A percentile compares a stretch with the other conserved stretches of the same genome.
Conservation (phyloP, 495 filamentous ascomycete genomes). For the Talaromyces stipitatus region DNA sequence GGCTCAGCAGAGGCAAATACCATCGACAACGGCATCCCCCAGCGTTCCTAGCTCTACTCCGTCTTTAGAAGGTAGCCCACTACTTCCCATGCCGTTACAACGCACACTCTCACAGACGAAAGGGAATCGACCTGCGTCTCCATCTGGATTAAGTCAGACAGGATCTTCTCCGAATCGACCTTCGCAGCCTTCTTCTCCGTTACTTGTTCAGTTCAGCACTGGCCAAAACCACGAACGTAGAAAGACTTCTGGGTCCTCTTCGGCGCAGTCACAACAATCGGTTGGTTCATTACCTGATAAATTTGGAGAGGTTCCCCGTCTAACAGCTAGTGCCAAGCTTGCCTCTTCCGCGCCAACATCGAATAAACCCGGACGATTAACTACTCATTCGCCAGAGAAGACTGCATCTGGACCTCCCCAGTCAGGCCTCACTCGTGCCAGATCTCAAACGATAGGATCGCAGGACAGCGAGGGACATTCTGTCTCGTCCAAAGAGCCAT, state of each 20-base stretch:
- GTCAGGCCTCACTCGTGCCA: conserved; percentile 52
- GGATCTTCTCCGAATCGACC: conserved; percentile 80
- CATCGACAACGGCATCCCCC: conserved; percentile 16
- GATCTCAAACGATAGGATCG: conserved; percentile 91
- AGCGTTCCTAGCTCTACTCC: conserved; percentile 47
- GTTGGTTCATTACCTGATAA: conserved; percentile 60
- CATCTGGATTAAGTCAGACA: conserved; percentile 66
- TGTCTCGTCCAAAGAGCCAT: conserved; percentile 50
- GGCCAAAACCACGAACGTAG: conserved; percentile 64
- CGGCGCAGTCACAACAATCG: conserved; percentile 73
- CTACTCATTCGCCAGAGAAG: conserved; percentile 48
- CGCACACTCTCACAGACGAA: conserved; percentile 72
- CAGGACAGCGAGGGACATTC: conserved; percentile 67
- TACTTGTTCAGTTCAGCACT: conserved; percentile 86
- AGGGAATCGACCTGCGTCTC: conserved; percentile 77
- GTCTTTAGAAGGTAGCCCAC: conserved; percentile 76
- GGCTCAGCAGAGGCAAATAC: conserved; percentile 41
- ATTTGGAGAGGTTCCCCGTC: conserved; percentile 62
- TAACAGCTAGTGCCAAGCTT: conserved; percentile 51
- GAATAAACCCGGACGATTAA: conserved; percentile 59
- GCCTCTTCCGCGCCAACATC: conserved; percentile 66
- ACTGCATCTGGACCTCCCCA: conserved; percentile 29
- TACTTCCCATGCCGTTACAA: conserved; percentile 72
- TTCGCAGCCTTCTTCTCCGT: conserved; percentile 90
- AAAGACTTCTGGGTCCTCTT: conserved; percentile 83